Percentiles rank a stretch among this genome's conserved stretches.
These are phyloP conservation scores for Cavenderia fasciculata DNA, from an alignment of 78 protist species.

Conservation along the genomic window DNA sequence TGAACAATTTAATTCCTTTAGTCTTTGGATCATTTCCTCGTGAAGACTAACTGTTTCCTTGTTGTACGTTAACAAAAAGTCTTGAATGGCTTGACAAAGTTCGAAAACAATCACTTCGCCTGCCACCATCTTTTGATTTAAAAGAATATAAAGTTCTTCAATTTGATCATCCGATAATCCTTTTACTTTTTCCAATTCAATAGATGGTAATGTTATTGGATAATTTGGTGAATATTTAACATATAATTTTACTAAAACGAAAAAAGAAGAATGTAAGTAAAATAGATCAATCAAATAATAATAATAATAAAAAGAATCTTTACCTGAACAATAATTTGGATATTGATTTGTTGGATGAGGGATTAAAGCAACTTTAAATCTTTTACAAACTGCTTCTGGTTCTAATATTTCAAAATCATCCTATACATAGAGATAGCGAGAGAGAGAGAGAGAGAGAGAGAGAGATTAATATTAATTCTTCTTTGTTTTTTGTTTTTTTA, in stretches of 20 bases:
- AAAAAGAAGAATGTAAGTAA: not conserved
- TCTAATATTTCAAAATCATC: conserved; percentile 59
- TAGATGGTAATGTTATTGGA: conserved; percentile 39
- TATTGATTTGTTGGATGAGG: conserved; percentile 65
- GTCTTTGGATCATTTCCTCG: conserved; percentile 61
- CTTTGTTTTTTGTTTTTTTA: not conserved
- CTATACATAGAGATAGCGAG: not conserved
- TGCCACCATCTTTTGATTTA: conserved; percentile 32
- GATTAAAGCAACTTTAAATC: conserved; percentile 49
- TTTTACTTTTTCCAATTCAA: conserved; percentile 34
- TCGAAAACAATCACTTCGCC: conserved; percentile 51
- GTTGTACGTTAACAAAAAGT: conserved; percentile 29
- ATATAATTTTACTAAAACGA: conserved; percentile 11
- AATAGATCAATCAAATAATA: too few relatives aligned
- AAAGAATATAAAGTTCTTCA: conserved; percentile 10
- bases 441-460: not conserved
- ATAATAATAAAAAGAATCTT: not conserved
- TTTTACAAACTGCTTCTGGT: conserved; percentile 47
- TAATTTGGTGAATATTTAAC: conserved; percentile 71
- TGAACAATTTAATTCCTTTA: not conserved
- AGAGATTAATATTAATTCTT: not conserved
- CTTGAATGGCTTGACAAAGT: conserved; percentile 61
- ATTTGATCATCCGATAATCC: conserved; percentile 73
- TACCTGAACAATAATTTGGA: conserved; percentile 64
- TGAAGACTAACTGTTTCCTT: conserved; percentile 56